Conservation (phyloP, 352 stramenopile genomes). For the Globisporangium rhizosaccharum region DNA sequence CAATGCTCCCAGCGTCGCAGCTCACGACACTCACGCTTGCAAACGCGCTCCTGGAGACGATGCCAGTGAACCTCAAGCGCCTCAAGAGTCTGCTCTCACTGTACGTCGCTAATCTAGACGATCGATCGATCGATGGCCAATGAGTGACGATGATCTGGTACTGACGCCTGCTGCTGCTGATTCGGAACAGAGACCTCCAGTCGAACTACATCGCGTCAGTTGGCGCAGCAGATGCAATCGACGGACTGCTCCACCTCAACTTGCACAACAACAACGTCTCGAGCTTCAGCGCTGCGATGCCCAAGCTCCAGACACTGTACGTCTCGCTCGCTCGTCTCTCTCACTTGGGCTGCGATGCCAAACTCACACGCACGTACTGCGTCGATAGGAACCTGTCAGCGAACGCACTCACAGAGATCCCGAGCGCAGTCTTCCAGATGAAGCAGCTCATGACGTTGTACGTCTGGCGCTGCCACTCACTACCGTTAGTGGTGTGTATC, state of each 20-base stretch:
- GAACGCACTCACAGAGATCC: slow-evolving; percentile 52
- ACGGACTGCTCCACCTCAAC: slow-evolving; percentile 18
- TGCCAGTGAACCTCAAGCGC: slow-evolving; percentile 5
- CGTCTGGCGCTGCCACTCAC: slow-evolving; percentile 20
- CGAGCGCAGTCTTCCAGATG: slow-evolving; percentile 39
- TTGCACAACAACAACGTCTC: slow-evolving; percentile 47
- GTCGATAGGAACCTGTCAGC: slow-evolving; percentile 35
- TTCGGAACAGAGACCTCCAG: slow-evolving; percentile 6
- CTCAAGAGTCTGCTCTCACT: slow-evolving; percentile 8
- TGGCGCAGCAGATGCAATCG: slow-evolving; percentile 1
- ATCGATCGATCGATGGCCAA: not conserved
- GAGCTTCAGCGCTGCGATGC: slow-evolving; percentile 35
- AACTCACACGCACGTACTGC: not conserved
- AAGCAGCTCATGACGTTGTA: slow-evolving; percentile 31
- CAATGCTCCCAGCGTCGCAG: slow-evolving; percentile 9
- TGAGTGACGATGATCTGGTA: too few relatives aligned
- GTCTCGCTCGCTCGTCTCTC: slow-evolving; percentile 11
- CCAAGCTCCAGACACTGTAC: slow-evolving; percentile 41
- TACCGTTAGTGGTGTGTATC: too few relatives aligned
- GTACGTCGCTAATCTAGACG: not conserved
- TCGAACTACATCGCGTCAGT: slow-evolving; percentile 11
- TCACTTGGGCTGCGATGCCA: too few relatives aligned
- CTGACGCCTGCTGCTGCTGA: not conserved
- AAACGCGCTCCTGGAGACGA: slow-evolving; percentile 6
- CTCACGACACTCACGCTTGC: slow-evolving; percentile 5